These are phyloP conservation scores for Phialophora verrucosa DNA, from an alignment of 2,329 filamentous ascomycete species.

Conservation along the genomic window DNA sequence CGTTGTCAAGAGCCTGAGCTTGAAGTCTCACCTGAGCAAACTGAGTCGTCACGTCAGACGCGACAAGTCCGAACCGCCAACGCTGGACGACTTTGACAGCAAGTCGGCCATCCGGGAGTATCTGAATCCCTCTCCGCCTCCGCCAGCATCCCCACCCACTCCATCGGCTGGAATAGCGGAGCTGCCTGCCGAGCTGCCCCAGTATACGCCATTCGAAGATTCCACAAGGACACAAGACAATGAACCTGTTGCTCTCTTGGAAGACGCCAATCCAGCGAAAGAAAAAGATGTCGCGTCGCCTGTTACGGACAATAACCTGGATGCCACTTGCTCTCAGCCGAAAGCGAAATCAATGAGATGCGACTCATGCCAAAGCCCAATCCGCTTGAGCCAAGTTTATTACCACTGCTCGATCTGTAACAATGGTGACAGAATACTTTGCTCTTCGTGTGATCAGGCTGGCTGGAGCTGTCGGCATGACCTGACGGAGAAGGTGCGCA, in stretches of 20 bases:
- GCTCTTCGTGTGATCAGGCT: constrained; percentile 34
- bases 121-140: constrained; percentile 26
- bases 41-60: constrained; percentile 24
- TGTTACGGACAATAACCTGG: neutral
- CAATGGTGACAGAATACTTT: constrained; percentile 37
- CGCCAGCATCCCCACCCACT: constrained; percentile 3
- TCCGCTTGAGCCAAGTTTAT: constrained; percentile 36
- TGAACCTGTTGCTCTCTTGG: constrained; percentile 22
- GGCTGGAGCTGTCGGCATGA: constrained; percentile 38
- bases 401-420: constrained; percentile 39
- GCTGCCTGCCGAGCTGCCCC: constrained; percentile 35
- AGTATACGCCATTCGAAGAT: constrained; percentile 36
- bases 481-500: constrained; percentile 35
- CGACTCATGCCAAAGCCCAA: constrained; percentile 37
- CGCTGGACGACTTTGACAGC: constrained; percentile 34
- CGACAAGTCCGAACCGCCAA: constrained; percentile 27
- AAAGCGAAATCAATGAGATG: constrained; percentile 36
- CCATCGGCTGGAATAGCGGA: constrained; percentile 29
- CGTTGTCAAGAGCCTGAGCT: constrained; percentile 32
- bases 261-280: constrained; percentile 20
- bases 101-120: constrained; percentile 35
- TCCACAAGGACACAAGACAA: constrained; percentile 31
- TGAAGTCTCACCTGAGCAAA: constrained; percentile 24
- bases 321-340: constrained; percentile 9
- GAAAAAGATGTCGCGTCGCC: constrained; percentile 14